Base-by-base conservation (phyloP, 257 asterid genomes). In the Capsicum rhomboideum region DNA sequence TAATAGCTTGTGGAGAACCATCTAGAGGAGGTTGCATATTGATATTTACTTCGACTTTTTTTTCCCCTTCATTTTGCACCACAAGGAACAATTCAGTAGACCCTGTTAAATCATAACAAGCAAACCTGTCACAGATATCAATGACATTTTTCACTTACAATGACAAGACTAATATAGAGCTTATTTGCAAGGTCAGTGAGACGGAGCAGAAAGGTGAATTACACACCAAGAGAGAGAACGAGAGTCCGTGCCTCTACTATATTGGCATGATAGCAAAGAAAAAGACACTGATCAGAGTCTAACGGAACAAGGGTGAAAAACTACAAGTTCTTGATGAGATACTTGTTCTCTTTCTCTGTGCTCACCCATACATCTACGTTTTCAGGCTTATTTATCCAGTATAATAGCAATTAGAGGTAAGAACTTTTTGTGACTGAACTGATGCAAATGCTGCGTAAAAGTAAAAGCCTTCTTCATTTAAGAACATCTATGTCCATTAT, bases 51-150 rank as follows among this genome's bases (percentile, higher is more conserved):
- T 85, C 83, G 87, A 91, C 85, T 83, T 86, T 83, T 87, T 66
- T 85, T 86, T 86, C 90, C 66, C 91, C 95, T 83, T 86, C 84
- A 85, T 93, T 93, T 87, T 86, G 89, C 84, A 91, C 91, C 87
- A 91, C 79, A 67, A 91, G 84, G 84, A 87, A 85, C 88, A 88
- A 4, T 72, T 82, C 80, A 34, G 88, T 67, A 77, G 91, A 82
- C 79, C 91, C 97, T 93, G 90, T 66, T 82, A 84, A 85, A 82
- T 71, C 26, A 79, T 79, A 83, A 72, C 37, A 78, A 52, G 53
- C 8, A 3, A 67, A 63, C 84, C 49, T 52, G 49, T 49, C 63
- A 58, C 28, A 46, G 59, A 23, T 50, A 82, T 63, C 29, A 82
- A 63, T 61, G 37, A 12, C 37, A 69, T 64, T 18, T 64, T 82